These are phyloP conservation scores for Lecanoromycetidae sp. DNA, from an alignment of 2,329 filamentous ascomycete species.

Conservation along the genomic window DNA sequence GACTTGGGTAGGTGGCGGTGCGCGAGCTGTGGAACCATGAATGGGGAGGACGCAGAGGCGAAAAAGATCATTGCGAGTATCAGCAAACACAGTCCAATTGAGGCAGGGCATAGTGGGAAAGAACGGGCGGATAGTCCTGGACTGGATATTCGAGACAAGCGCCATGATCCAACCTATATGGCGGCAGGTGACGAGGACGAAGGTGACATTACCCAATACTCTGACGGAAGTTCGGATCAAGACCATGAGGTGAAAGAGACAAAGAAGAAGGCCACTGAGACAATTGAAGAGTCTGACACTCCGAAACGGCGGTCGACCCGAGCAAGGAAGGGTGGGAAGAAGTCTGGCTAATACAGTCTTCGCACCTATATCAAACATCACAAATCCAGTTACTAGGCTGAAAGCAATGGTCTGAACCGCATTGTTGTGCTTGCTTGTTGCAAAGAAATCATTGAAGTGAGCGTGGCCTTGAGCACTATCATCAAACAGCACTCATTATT, in stretches of 20 bases:
- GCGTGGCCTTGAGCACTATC: not conserved
- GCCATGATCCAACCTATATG: not conserved
- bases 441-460: no score
- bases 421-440: no score
- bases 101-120: not conserved
- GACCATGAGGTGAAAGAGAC: conserved; percentile 15
- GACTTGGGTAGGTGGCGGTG: conserved; percentile 84
- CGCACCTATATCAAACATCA: not conserved
- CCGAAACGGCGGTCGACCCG: conserved; percentile 11
- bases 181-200: conserved; percentile 20
- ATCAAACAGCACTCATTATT: no score
- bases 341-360: not conserved
- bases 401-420: no score
- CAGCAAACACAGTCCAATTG: conserved; percentile 19
- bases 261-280: conserved; percentile 8
- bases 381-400: not conserved
- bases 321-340: conserved; percentile 2
- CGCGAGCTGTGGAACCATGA: conserved; percentile 67
- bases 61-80: conserved; percentile 60
- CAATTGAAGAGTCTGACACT: not conserved
- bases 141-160: not conserved
- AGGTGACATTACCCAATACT: conserved; percentile 23
- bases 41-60: conserved; percentile 69
- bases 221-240: conserved; percentile 13
- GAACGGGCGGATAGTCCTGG: not conserved